Evolutionary conservation across 352 stramenopile species (phyloP).

Genomic region (Hyaloperonospora arabidopsidis): DNA sequence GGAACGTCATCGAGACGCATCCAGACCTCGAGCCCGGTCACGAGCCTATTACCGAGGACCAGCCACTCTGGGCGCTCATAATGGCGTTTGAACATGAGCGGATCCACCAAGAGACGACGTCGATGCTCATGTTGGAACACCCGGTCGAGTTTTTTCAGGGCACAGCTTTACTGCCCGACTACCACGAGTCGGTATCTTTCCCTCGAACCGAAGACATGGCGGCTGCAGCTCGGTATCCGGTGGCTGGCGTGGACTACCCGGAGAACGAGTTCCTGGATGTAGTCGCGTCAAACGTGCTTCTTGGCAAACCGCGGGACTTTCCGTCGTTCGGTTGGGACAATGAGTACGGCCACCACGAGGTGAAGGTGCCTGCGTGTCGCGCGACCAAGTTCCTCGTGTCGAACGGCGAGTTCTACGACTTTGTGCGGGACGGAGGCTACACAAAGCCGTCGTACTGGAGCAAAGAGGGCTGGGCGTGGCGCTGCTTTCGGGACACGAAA

Average conservation of each 20-base stretch:
- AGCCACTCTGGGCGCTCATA: conserved; percentile 89
- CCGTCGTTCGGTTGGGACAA: conserved; percentile 97
- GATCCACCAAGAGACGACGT: conserved; percentile 97
- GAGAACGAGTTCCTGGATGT: conserved; percentile 86
- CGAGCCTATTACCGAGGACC: conserved; percentile 70
- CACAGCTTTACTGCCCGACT: conserved; percentile 75
- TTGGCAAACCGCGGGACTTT: conserved; percentile 90
- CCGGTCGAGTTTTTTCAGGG: conserved; percentile 83
- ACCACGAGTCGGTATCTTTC: conserved; percentile 49
- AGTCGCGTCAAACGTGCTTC: conserved; percentile 42
- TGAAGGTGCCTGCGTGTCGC: conserved; percentile 84
- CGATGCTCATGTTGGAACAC: conserved; percentile 91
- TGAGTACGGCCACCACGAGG: conserved; percentile 89
- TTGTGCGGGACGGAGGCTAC: conserved; percentile 92
- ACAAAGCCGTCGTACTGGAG: conserved; percentile 85
- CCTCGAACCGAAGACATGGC: no score
- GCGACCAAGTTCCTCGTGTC: conserved; percentile 90
- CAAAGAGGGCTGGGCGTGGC: conserved; percentile 91
- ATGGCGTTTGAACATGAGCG: conserved; percentile 96
- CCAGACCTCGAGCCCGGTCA: conserved; percentile 67
- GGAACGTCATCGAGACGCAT: conserved; percentile 84
- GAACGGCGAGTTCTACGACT: conserved; percentile 95
- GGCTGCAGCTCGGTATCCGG: conserved; percentile 45
- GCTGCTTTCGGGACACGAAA: conserved; percentile 93
- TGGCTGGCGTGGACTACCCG: conserved; percentile 82